phyloP scores from a whole-genome alignment of 2,329 filamentous ascomycete species.

The Ciborinia camelliae region DNA sequence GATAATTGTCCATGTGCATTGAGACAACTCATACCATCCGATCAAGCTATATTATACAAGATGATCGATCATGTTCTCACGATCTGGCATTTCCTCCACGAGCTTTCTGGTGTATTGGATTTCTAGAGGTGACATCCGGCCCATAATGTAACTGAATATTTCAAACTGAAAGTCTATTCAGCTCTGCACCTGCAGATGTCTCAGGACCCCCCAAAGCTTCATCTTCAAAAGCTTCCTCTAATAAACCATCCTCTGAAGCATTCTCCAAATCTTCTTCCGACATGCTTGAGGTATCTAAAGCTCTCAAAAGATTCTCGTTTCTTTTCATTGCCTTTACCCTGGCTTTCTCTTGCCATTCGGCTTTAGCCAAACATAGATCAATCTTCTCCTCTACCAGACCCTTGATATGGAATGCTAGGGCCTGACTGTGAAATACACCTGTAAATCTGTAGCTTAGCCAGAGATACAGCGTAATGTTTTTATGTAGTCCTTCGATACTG shows the following conservation, averaged over 20 bases:
- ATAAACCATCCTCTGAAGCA: neutral
- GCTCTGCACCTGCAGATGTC: neutral
- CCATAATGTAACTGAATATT: neutral
- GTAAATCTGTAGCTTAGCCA: constrained; percentile 91
- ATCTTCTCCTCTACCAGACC: constrained; percentile 73
- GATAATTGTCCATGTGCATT: neutral
- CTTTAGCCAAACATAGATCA: constrained; percentile 25
- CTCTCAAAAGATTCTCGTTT: neutral
- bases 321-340: neutral
- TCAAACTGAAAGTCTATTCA: neutral
- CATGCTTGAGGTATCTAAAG: neutral
- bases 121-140: too few relatives aligned
- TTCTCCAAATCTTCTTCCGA: neutral
- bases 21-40: neutral
- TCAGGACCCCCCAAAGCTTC: neutral
- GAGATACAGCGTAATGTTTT: constrained; percentile 77
- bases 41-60: neutral
- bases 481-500: constrained; percentile 74
- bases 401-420: constrained; percentile 77
- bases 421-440: constrained; percentile 72
- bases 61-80: neutral
- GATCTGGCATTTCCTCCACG: neutral
- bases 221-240: neutral
- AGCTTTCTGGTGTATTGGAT: neutral
- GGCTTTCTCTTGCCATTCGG: constrained; percentile 11